Evolutionary conservation across 768 basidiomycete species (phyloP).

Genomic region (Chiua virens): DNA sequence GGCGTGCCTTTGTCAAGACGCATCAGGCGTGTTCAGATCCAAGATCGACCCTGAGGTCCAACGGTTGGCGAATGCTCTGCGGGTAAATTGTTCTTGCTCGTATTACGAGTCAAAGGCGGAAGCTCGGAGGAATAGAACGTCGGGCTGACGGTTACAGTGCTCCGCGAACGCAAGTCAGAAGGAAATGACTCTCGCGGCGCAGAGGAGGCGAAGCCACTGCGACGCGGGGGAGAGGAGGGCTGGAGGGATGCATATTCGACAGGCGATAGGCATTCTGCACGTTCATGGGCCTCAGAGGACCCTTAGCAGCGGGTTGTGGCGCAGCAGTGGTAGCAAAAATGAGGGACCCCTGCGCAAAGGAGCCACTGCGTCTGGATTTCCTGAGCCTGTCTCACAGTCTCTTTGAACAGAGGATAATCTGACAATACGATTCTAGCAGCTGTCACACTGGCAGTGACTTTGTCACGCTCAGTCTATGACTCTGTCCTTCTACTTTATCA

Average conservation of each 20-base stretch:
- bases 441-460: no score
- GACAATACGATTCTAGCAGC: no score
- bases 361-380: slow-evolving; percentile 11
- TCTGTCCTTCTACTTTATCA: no score
- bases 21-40: slow-evolving; percentile 20
- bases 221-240: neutral
- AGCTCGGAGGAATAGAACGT: slow-evolving; percentile 11
- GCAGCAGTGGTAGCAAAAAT: slow-evolving; percentile 58
- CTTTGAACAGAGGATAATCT: no score
- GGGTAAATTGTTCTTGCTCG: slow-evolving; percentile 13
- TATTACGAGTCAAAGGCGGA: slow-evolving; percentile 11
- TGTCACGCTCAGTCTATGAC: no score
- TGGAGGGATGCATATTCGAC: slow-evolving; percentile 14
- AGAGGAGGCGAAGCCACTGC: slow-evolving; percentile 4
- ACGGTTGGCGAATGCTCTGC: slow-evolving; percentile 14
- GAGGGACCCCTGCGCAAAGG: slow-evolving; percentile 49
- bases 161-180: neutral
- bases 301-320: slow-evolving; percentile 17
- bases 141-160: slow-evolving; percentile 10
- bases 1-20: slow-evolving; percentile 33
- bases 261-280: slow-evolving; percentile 28
- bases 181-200: neutral
- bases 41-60: slow-evolving; percentile 8
- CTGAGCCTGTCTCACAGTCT: no score
- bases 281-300: no score